A percentile compares a stretch with the other conserved stretches of the same genome.
These are phyloP conservation scores for Ophiostoma sp. DNA, from an alignment of 2,329 filamentous ascomycete species.

Conservation along the genomic window DNA sequence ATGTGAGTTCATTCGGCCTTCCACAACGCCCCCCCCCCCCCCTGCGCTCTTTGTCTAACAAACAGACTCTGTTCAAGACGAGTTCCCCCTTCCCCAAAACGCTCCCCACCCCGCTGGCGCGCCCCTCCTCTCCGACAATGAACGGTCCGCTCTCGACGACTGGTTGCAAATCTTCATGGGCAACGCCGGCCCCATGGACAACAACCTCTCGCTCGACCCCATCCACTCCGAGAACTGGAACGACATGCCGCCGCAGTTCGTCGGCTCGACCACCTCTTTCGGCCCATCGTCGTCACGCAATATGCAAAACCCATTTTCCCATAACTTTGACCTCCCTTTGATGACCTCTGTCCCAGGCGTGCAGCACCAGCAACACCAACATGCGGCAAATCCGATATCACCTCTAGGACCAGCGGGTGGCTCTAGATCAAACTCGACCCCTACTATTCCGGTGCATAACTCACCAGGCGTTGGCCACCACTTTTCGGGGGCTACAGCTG, in stretches of 20 bases:
- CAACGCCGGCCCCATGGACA: slow-evolving; percentile 33
- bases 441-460: slow-evolving; percentile 12
- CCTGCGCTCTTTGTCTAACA: slow-evolving; percentile 28
- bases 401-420: not conserved
- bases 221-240: slow-evolving; percentile 49
- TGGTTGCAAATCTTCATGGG: slow-evolving; percentile 54
- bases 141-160: slow-evolving; percentile 51
- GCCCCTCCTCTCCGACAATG: slow-evolving; percentile 58
- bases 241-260: slow-evolving; percentile 58
- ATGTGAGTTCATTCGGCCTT: slow-evolving; percentile 45
- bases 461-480: not conserved
- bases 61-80: slow-evolving; percentile 43
- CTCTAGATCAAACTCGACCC: slow-evolving; percentile 16
- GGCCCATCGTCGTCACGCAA: slow-evolving; percentile 36
- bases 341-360: not conserved
- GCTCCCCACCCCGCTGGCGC: slow-evolving; percentile 59
- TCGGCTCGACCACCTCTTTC: slow-evolving; percentile 60
- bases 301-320: not conserved
- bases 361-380: not conserved
- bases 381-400: not conserved
- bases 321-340: slow-evolving; percentile 28
- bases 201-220: slow-evolving; percentile 40
- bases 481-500: not conserved
- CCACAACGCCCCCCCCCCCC: slow-evolving; percentile 27
- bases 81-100: slow-evolving; percentile 37